Evolutionary conservation across 2,329 filamentous ascomycete genomes (phyloP).

Genomic region (Botrytis squamosa): DNA sequence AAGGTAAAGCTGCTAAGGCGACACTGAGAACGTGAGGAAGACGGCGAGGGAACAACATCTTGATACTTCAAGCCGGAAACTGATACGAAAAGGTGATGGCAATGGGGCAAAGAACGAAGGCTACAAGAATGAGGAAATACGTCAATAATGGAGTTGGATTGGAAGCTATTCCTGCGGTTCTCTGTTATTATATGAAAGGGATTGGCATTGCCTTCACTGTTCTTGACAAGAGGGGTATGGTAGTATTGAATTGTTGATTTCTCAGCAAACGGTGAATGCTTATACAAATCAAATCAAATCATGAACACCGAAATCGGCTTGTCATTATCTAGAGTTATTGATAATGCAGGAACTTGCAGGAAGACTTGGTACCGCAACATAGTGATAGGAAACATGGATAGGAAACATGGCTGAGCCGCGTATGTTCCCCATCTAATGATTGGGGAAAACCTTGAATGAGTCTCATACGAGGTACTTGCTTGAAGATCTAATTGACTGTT

Average conservation of each 20-base stretch:
- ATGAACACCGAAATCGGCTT: background rate
- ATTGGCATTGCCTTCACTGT: background rate
- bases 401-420: background rate
- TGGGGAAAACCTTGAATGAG: background rate
- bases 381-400: background rate
- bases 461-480: background rate
- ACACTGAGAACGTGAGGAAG: conserved; percentile 1
- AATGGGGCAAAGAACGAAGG: background rate
- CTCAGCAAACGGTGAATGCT: background rate
- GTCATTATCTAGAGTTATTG: background rate
- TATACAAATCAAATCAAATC: background rate
- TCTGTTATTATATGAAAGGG: background rate
- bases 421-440: background rate
- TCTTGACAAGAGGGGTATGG: background rate
- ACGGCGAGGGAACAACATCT: conserved; percentile 1
- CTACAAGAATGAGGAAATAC: background rate
- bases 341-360: background rate
- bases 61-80: background rate
- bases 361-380: background rate
- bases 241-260: background rate
- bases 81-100: background rate
- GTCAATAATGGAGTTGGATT: background rate
- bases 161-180: background rate
- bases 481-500: conserved; percentile 2
- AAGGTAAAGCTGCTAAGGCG: conserved; percentile 6